Base-by-base conservation (phyloP, 768 basidiomycete genomes). In the Obba rivulosa region DNA sequence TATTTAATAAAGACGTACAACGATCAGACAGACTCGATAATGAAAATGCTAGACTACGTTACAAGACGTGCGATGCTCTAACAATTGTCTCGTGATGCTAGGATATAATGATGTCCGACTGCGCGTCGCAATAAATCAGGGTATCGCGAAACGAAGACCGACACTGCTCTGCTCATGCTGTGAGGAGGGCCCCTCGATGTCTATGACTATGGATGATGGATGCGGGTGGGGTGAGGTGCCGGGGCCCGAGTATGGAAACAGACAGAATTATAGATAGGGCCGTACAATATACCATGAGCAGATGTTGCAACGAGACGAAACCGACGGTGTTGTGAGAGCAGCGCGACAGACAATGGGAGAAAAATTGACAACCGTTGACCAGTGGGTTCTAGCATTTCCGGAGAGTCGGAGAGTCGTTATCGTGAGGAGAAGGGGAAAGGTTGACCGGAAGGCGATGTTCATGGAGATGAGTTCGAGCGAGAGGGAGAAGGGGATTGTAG, bases 31-130 rank as follows among this genome's bases (percentile, higher is more conserved):
- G 35, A 53, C 54, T 56, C 50, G 55, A 60, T 52, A 58, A 44
- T 49, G 48, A 57, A 48, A 40, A 55, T 57, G 55, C 54, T 57
- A 55, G 34, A 56, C 54, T 63, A 63, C 60, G 58, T 54, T 64
- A 62, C 59, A 64, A 59, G 67, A 66, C 75, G 69, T 80, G 78
- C 78, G 79, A 80, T 81, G 81, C 80, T 83, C 80, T 81, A 79
- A 69, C 68, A 75, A 78, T 70, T 79, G 77, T 79, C 78, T 80
- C 79, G 80, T 80, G 62, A 74, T 76, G 67, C 68, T 68, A 66
- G 62, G 66, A 66, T 66, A 66, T 65, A 62, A 61, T 65, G 66
- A 70, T 70, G 74, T 71, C 74, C 71, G 60, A 63, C 71, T 68
- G 68, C 69, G 71, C 59, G 60, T 70, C 72, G 75, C 72, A 74